phyloP scores from a whole-genome alignment of 2,329 filamentous ascomycete species.

The Alternaria sp. region DNA sequence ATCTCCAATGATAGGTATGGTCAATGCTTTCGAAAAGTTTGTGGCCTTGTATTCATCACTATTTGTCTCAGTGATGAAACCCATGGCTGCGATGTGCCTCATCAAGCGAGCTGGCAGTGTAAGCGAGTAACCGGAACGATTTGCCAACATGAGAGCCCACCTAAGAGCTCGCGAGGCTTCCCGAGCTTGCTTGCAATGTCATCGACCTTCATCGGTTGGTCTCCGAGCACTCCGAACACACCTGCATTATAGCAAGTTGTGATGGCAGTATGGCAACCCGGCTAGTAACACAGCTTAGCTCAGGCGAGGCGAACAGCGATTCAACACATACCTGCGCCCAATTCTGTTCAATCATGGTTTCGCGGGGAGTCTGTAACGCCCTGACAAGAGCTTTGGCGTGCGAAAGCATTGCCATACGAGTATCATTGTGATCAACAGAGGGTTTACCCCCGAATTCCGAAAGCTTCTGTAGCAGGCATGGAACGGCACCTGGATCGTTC shows the following conservation, averaged over 20 bases:
- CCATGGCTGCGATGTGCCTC: slow-evolving; percentile 5
- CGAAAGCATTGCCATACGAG: background rate
- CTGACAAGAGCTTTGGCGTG: background rate
- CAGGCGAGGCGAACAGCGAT: background rate
- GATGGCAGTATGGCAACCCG: background rate
- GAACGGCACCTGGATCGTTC: background rate
- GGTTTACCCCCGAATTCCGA: background rate
- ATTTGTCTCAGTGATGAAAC: background rate
- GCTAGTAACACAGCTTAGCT: background rate
- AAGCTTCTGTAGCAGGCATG: background rate
- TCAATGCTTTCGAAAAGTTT: background rate
- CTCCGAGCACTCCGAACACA: background rate
- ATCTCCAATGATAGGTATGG: slow-evolving; percentile 1
- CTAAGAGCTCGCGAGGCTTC: background rate
- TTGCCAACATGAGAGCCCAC: background rate
- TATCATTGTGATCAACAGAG: background rate
- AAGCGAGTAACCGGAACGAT: background rate
- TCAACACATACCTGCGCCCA: slow-evolving; percentile 3
- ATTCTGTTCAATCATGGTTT: slow-evolving; percentile 2
- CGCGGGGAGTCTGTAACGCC: background rate
- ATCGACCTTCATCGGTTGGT: background rate
- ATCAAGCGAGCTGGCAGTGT: background rate
- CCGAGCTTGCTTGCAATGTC: background rate
- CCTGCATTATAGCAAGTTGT: slow-evolving; percentile 2
- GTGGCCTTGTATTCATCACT: background rate